Conservation (phyloP, 129 eudicot genomes). For the Calendula officinalis region DNA sequence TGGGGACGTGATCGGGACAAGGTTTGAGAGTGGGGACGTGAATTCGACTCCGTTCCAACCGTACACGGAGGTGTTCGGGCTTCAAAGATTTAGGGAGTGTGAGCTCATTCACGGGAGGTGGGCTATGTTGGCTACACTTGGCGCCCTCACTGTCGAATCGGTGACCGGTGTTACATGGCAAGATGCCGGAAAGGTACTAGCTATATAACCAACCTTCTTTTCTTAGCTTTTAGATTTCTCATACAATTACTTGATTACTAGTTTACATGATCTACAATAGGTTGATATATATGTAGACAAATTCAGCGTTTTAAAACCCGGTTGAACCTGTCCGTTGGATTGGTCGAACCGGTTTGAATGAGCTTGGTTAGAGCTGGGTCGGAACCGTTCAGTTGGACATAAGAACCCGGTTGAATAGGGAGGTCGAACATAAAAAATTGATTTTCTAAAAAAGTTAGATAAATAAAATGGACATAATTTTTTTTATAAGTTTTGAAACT, state of each 20-base stretch:
- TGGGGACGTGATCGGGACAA: conserved; percentile 76
- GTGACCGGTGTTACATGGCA: conserved; percentile 99
- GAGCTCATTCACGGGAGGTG: conserved; percentile 95
- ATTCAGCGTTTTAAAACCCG: too few species aligned
- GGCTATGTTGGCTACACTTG: conserved; percentile 98
- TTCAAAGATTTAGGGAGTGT: conserved; percentile 91
- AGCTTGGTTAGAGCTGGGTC: too few species aligned
- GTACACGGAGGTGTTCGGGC: conserved; percentile 90
- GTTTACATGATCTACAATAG: not conserved
- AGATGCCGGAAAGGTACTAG: conserved; percentile 93
- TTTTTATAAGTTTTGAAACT: too few species aligned
- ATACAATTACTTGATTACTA: not conserved
- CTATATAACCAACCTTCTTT: not conserved
- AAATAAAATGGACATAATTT: too few species aligned
- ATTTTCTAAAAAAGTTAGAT: too few species aligned
- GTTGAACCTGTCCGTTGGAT: too few species aligned
- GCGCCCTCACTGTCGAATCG: conserved; percentile 84
- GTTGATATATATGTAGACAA: too few species aligned
- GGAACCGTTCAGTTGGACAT: too few species aligned
- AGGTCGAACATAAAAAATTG: too few species aligned
- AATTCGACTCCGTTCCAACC: conserved; percentile 88
- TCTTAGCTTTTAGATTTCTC: not conserved
- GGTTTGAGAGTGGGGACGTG: conserved; percentile 69
- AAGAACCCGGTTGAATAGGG: too few species aligned
- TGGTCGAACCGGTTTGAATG: too few species aligned